Percentiles rank a stretch among this genome's conserved stretches.
These are phyloP conservation scores for Daldinia childiae DNA, from an alignment of 495 filamentous ascomycete species.

Conservation along the genomic window DNA sequence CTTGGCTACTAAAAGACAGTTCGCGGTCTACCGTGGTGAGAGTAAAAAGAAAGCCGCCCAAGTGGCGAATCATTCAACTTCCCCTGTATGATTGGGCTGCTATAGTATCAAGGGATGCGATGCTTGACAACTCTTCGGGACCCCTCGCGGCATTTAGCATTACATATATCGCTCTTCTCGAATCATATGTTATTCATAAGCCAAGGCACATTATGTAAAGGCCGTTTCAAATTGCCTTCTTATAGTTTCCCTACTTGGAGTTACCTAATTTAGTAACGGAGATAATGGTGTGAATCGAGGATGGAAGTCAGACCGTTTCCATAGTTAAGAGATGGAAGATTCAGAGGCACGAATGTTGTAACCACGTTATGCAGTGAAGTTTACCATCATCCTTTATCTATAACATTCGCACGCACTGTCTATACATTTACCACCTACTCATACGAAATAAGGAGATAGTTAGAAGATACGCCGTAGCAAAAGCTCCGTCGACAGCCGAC, in stretches of 20 bases:
- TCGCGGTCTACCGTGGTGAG: slow-evolving; percentile 31
- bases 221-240: slow-evolving; percentile 32
- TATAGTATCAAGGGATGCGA: slow-evolving; percentile 36
- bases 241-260: slow-evolving; percentile 14
- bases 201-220: slow-evolving; percentile 25
- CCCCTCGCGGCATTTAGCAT: slow-evolving; percentile 37
- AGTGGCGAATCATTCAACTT: slow-evolving; percentile 35
- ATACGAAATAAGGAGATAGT: not conserved
- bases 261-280: slow-evolving; percentile 19
- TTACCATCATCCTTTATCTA: not conserved
- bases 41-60: slow-evolving; percentile 30
- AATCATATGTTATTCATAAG: slow-evolving; percentile 33
- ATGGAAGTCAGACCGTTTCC: not conserved
- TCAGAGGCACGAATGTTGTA: not conserved
- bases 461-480: slow-evolving; percentile 9
- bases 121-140: slow-evolving; percentile 23
- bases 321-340: not conserved
- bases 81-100: slow-evolving; percentile 42
- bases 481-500: slow-evolving; percentile 21
- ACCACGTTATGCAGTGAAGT: not conserved
- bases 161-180: slow-evolving; percentile 14
- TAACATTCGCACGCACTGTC: not conserved
- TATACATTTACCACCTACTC: not conserved
- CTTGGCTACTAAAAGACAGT: slow-evolving; percentile 6
- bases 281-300: not conserved